phyloP scores from a whole-genome alignment of 768 basidiomycete species.

The Leccinum variicolor region DNA sequence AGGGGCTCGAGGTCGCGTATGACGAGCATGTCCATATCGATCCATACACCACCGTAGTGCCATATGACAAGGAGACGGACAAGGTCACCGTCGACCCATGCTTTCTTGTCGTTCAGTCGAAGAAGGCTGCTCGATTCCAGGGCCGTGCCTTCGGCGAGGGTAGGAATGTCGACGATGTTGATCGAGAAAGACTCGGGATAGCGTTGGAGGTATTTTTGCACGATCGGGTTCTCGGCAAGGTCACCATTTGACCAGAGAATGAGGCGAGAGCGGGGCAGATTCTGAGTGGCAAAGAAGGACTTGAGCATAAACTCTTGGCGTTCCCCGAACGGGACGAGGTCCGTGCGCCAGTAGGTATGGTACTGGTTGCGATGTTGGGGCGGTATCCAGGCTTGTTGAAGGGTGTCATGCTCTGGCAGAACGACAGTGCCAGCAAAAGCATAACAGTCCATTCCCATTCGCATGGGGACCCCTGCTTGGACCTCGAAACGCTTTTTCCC shows the following conservation, averaged over 20 bases:
- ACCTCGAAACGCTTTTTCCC: slow-evolving; percentile 67
- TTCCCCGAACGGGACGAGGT: slow-evolving; percentile 72
- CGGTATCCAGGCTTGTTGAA: slow-evolving; percentile 19
- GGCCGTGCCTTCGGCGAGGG: slow-evolving; percentile 71
- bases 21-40: slow-evolving; percentile 95
- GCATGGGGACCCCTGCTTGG: slow-evolving; percentile 76
- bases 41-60: slow-evolving; percentile 90
- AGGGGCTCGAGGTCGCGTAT: slow-evolving; percentile 84
- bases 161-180: slow-evolving; percentile 60
- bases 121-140: slow-evolving; percentile 64
- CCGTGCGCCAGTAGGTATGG: slow-evolving; percentile 94
- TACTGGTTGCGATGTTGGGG: slow-evolving; percentile 57
- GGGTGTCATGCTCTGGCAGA: slow-evolving; percentile 8
- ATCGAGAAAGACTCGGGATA: slow-evolving; percentile 74
- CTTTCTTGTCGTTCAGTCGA: slow-evolving; percentile 64
- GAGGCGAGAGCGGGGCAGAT: slow-evolving; percentile 59
- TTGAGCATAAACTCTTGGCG: slow-evolving; percentile 89
- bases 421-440: slow-evolving; percentile 83
- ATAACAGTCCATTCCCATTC: slow-evolving; percentile 86
- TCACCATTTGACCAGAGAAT: slow-evolving; percentile 93
- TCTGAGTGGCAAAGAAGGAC: slow-evolving; percentile 92
- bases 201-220: slow-evolving; percentile 54
- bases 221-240: slow-evolving; percentile 49
- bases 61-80: slow-evolving; percentile 85
- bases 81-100: slow-evolving; percentile 95